Conservation (phyloP, 306 rosid genomes). For the Fragaria vesca region DNA sequence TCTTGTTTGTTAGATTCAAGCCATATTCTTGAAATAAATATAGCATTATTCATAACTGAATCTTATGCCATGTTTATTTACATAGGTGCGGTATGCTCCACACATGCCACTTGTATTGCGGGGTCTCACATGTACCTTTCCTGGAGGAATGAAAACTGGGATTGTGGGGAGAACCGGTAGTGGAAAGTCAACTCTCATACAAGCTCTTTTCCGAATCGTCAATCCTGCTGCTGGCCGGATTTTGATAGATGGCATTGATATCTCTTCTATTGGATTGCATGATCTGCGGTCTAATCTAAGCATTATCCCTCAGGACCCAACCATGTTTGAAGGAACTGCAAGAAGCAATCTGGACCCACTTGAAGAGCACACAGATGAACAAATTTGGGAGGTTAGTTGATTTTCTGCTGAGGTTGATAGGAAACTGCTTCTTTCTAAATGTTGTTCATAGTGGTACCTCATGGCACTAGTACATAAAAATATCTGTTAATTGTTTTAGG, state of each 20-base stretch:
- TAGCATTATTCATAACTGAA: background rate
- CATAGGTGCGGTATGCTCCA: slow-evolving; percentile 81
- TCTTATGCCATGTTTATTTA: background rate
- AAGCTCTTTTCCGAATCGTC: slow-evolving; percentile 63
- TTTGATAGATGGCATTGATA: slow-evolving; percentile 58
- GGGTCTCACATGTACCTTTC: slow-evolving; percentile 69
- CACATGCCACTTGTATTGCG: slow-evolving; percentile 84
- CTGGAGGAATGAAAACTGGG: slow-evolving; percentile 75
- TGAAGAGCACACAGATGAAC: slow-evolving; percentile 74
- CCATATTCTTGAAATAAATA: background rate
- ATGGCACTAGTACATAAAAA: background rate
- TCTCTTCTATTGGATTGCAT: slow-evolving; percentile 67
- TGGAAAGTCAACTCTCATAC: slow-evolving; percentile 83
- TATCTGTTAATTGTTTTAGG: slow-evolving; percentile 38
- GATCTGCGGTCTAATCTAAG: slow-evolving; percentile 76
- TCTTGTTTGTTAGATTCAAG: background rate
- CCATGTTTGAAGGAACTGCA: slow-evolving; percentile 92
- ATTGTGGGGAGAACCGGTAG: slow-evolving; percentile 94
- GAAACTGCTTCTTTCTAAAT: background rate
- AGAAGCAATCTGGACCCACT: slow-evolving; percentile 80
- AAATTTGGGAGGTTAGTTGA: slow-evolving; percentile 77
- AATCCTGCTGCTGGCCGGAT: slow-evolving; percentile 62
- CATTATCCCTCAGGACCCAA: slow-evolving; percentile 94
- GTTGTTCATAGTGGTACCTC: background rate
- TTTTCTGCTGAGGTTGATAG: background rate